Conservation (phyloP, 768 basidiomycete genomes). For the Suillus discolor region DNA sequence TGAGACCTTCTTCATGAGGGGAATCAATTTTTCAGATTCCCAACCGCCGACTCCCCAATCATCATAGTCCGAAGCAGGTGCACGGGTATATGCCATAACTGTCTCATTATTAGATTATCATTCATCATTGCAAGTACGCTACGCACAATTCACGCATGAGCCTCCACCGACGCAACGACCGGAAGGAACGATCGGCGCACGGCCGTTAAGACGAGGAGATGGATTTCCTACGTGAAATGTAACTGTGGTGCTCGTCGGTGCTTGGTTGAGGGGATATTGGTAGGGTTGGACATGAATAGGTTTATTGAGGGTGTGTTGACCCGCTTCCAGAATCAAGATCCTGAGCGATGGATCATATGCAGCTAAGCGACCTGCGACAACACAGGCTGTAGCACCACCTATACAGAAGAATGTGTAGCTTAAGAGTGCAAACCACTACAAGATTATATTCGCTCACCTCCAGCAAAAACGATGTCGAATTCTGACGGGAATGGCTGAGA, state of each 20-base stretch:
- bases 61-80: background rate
- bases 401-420: background rate
- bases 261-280: background rate
- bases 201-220: background rate
- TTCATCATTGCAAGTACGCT: background rate
- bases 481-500: background rate
- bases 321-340: background rate
- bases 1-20: background rate
- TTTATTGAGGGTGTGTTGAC: background rate
- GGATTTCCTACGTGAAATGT: background rate
- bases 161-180: background rate
- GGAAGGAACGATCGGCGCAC: background rate
- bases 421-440: background rate
- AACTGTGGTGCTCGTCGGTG: background rate
- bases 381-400: background rate
- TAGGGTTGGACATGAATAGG: background rate
- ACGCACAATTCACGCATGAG: background rate
- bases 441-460: background rate
- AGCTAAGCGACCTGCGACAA: background rate
- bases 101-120: background rate
- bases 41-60: conserved; percentile 31
- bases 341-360: background rate
- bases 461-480: background rate
- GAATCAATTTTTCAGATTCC: conserved; percentile 20
- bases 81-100: background rate